Evolutionary conservation across 2,329 filamentous ascomycete genomes (phyloP).

Genomic region (Pleomassaria siparia): DNA sequence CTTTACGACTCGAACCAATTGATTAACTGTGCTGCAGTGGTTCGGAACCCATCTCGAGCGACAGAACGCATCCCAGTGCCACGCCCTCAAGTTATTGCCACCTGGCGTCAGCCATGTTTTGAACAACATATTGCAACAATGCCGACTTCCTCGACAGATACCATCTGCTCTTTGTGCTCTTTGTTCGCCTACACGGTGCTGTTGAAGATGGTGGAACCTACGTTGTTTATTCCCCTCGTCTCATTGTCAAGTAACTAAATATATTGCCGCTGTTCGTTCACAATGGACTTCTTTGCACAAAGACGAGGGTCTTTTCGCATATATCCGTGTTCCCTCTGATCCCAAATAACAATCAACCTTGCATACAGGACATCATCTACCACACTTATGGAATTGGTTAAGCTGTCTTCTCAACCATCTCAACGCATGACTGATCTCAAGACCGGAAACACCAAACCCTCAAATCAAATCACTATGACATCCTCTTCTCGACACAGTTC

Average conservation of each 20-base stretch:
- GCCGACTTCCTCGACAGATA: neutral
- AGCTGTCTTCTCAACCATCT: no score
- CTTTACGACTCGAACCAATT: neutral
- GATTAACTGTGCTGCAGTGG: neutral
- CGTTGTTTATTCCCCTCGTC: neutral
- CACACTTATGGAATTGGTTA: no score
- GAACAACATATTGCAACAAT: neutral
- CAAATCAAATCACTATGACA: slow-evolving; percentile 5
- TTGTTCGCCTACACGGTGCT: slow-evolving; percentile 3
- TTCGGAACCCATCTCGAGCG: neutral
- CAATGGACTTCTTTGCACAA: slow-evolving; percentile 13
- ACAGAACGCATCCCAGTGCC: neutral
- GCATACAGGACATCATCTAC: neutral
- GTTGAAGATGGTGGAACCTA: neutral
- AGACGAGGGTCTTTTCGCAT: slow-evolving; percentile 12
- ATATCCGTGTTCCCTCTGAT: slow-evolving; percentile 7
- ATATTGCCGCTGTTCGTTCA: slow-evolving; percentile 1
- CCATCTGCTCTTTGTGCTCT: neutral
- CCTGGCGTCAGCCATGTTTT: neutral
- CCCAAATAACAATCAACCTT: neutral
- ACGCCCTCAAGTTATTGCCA: neutral
- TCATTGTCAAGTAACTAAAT: slow-evolving; percentile 1
- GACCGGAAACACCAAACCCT: slow-evolving; percentile 1
- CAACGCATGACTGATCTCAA: neutral
- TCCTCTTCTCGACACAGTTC: slow-evolving; percentile 7